Evolutionary conservation across 768 basidiomycete genomes (phyloP), one percentile per base, ranked within the genome.

Genomic region (Hortiboletus campestris): DNA sequence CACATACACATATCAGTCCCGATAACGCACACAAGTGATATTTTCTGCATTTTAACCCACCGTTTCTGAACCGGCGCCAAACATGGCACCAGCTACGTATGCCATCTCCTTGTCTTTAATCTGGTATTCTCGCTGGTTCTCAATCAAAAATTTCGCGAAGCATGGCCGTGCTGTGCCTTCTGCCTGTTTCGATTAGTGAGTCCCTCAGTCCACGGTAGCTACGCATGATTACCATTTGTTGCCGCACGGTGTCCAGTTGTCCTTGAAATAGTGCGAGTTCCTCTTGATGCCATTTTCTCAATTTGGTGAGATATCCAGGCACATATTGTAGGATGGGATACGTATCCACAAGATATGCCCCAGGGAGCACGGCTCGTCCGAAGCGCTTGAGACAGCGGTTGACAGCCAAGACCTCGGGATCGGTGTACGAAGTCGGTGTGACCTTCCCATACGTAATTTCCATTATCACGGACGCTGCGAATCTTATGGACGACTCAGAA

Each of bases 61-160:
- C 19, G 57, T 58, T 35, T 58, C 57, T 41, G 57, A 34, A n/a
- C 55, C 57, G 0, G 55, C 57, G 3, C 55, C 55, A 38, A 58
- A 58, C 57, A 58, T 50, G 20, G 39, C 32, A 32, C 57, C 57
- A 16, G 44, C 42, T 1, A 58, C 17, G n/a, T 58, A 58, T 9
- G 48, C 57, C 12, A 58, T 41, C 2, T 50, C 46, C 6, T 46
- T 32, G 14, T 46, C 57, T 1, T 31, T 3, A 36, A 57, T 7
- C 13, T 31, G 31, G 20, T 50, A 41, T 19, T 49, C 28, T 22
- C 17, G 16, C 13, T 57, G 48, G 19, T 46, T 28, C 8, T 58
- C 48, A 0, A 58, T 13, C 4, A 58, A 22, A 25, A 46, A 46
- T 13, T 31, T 50, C 20, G 57, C 57, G 9, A 58, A 50, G 34